Evolutionary conservation across 139 green algal genomes (phyloP), one percentile per base, ranked within the genome.

Genomic region (Spirogloea muscicola): DNA sequence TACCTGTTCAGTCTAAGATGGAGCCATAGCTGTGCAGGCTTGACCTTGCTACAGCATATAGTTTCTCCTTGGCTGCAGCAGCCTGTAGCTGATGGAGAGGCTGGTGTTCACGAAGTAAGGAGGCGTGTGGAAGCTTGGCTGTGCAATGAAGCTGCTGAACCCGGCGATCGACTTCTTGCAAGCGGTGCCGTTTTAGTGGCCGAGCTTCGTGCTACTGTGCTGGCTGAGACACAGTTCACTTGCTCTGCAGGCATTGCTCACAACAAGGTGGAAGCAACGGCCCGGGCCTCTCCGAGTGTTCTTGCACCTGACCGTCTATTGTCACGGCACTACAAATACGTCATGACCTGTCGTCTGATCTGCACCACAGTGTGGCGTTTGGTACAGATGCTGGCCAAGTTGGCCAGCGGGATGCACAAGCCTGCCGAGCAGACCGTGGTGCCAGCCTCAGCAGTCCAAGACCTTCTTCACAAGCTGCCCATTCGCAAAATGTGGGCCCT

Each of bases 341-440:
- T n/a, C n/a, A n/a, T n/a, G n/a, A n/a, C n/a, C n/a, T n/a, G n/a
- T n/a, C n/a, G n/a, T n/a, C n/a, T n/a, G n/a, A n/a, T n/a, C n/a
- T n/a, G n/a, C n/a, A n/a, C n/a, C n/a, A n/a, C n/a, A n/a, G n/a
- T n/a, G n/a, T 65, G 16, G 18, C 46, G 21, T 21, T 55, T 21
- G 16, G 61, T 7, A 55, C 66, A 74, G 84, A 82, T 96, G 43
- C 67, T 96, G 76, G 89, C 88, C 29, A 96, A 96, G 83, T 81
- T 96, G 48, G 84, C 83, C 55, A 78, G 77, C 82, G 61, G 89
- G 82, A 72, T 96, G 81, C 84, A 96, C 84, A 96, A 96, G 81
- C 91, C 91, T 6, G 63, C 64, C 0, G 87, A 93, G 76, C 87
- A 94, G 80, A 96, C 91, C 16, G 43, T 96, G 36, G 82, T 96